Evolutionary conservation across 2,329 filamentous ascomycete species (phyloP), one percentile per base, ranked within the genome.

Genomic region (Aureobasidium sp.): DNA sequence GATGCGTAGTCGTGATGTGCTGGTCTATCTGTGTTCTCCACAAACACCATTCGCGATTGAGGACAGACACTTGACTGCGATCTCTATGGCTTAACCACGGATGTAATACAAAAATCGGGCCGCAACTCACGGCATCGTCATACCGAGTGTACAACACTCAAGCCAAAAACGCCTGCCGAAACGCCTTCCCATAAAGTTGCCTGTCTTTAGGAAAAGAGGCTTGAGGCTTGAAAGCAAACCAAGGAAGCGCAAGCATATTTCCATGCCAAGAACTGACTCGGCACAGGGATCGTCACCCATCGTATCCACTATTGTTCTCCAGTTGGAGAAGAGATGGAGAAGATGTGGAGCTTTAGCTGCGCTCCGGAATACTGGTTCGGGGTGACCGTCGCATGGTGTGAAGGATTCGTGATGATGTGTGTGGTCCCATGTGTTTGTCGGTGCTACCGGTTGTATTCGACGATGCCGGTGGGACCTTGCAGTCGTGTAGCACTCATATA

Each of bases 361-460:
- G 41, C 54, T 48, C 25, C 54, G 54, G 54, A 58, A 58, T 58
- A 58, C 54, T 39, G 42, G 30, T 45, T 57, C 36, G 30, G 53
- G 53, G 21, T 21, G 32, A 9, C 10, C 10, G 32, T 9, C 32
- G 32, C 9, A 3, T 21, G 21, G 21, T 21, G 32, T 2, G 32
- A 10, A 34, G 32, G 32, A 34, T 34, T 34, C 7, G 21, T 21
- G 21, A 34, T 34, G 32, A 34, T 34, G 32, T 34, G 8, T 34
- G 32, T 34, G 32, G 32, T 9, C 32, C 32, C 10, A 21, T 21
- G 21, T 42, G 16, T 42, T 42, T 25, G 25, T 44, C 11, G 25
- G 29, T 52, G 50, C 50, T 57, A 44, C 25, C 21, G 21, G 21
- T 21, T 21, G 21, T 21, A 21, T 21, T 21, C 21, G 21, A 21